phyloP scores from a whole-genome alignment of 371 early-diverging fungal species.

The Blastocladiella emersonii region DNA sequence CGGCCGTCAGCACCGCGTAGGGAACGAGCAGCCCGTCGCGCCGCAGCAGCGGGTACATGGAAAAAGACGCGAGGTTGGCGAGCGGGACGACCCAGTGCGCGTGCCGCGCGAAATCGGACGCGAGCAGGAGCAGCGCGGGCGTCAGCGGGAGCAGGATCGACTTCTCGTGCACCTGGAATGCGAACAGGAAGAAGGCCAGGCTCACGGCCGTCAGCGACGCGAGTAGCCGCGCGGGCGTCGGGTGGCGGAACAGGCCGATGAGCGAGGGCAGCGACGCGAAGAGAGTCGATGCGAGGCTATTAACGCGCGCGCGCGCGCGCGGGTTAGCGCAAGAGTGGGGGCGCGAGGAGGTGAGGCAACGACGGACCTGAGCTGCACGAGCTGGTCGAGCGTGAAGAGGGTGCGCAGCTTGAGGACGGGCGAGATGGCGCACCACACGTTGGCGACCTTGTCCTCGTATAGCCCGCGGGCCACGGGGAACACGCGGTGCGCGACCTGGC shows the following conservation, averaged over 20 bases:
- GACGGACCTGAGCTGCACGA: constrained; percentile 53
- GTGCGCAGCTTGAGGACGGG: constrained; percentile 65
- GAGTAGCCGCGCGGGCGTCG: constrained; percentile 30
- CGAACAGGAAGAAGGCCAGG: constrained; percentile 79
- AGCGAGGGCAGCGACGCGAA: constrained; percentile 51
- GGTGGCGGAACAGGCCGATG: constrained; percentile 33
- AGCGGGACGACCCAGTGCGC: constrained; percentile 14
- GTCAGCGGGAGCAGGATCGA: constrained; percentile 71
- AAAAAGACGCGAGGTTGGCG: constrained; percentile 66
- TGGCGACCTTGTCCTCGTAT: constrained; percentile 95
- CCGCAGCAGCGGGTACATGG: constrained; percentile 73
- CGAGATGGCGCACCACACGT: constrained; percentile 86
- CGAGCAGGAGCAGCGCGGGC: constrained; percentile 54
- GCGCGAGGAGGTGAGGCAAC: too few relatives aligned
- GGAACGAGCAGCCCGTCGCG: constrained; percentile 53
- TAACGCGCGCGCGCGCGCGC: neutral
- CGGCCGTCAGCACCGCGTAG: constrained; percentile 35
- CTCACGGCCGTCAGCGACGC: constrained; percentile 58
- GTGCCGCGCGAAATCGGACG: constrained; percentile 23
- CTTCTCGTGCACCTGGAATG: constrained; percentile 96
- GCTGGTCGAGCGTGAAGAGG: constrained; percentile 36
- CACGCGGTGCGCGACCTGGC: constrained; percentile 66
- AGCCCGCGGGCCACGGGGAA: constrained; percentile 89
- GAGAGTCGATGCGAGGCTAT: constrained; percentile 50
- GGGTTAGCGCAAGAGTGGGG: neutral